Base-by-base conservation (phyloP, 1,284 basidiomycete genomes). In the Pascua sp. region DNA sequence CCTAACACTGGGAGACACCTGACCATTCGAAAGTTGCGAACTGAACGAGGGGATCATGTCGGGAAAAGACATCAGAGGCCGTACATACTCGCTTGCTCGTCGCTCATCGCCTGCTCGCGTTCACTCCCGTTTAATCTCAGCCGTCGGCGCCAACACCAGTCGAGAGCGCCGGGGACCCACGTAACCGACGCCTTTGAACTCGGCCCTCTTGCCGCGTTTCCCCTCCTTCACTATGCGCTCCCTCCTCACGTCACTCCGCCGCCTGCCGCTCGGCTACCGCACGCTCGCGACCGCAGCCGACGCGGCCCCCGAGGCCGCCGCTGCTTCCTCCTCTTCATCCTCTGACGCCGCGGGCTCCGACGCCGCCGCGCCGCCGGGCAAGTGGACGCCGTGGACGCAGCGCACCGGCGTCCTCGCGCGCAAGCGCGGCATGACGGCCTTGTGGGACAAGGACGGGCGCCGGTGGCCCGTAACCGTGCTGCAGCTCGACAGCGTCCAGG, bases 351-450 rank as follows among this genome's bases (percentile, higher is more conserved):
- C 51, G 5, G 47, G 61, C 4, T 60, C 64, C 11, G 43, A 49
- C 11, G 43, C 49, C 15, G 39, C 48, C 15, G 39, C 17, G 18
- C 12, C 39, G 37, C 11, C 43, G 4, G 41, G 44, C 17, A 64
- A 69, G 61, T 98, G 94, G 94, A 86, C 87, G 17, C 89, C 95
- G 39, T 82, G 83, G 54, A 93, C 92, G 5, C 83, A 89, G 64
- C 84, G 96, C 59, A 94, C 92, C 0, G 96, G 96, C n/a, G 81
- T 98, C 60, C 88, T 99, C 72, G 94, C 92, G 18, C 84, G 88
- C 58, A 99, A 99, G 80, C 85, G 91, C 49, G 96, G 96, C 47
- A 98, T 98, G 95, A 90, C 91, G 8, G 85, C 86, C 12, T 81
- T 97, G 70, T 98, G 92, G 89, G 89, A 95, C 71, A 84, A 89